Evolutionary conservation across 805 yeast species (phyloP).

Genomic region (Starmerella sp.): DNA sequence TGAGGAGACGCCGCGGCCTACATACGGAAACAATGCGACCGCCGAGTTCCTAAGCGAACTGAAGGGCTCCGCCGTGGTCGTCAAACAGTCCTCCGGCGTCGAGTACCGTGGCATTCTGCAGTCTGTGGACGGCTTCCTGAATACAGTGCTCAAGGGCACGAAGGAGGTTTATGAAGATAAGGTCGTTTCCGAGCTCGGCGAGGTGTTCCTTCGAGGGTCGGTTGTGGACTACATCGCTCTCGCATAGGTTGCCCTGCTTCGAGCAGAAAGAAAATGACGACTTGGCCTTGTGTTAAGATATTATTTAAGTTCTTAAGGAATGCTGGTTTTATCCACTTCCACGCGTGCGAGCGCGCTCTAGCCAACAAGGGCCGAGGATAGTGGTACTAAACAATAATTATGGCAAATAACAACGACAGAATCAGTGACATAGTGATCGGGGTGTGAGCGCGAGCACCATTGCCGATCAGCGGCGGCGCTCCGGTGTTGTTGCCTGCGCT

Average conservation of each 20-base stretch:
- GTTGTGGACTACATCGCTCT: slow-evolving; percentile 35
- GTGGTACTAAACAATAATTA: no score
- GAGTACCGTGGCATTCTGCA: slow-evolving; percentile 68
- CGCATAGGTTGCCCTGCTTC: slow-evolving; percentile 12
- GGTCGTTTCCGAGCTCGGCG: slow-evolving; percentile 48
- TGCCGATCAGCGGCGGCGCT: background rate
- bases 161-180: slow-evolving; percentile 49
- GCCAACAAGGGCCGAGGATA: no score
- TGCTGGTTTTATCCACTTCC: no score
- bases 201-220: slow-evolving; percentile 79
- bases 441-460: background rate
- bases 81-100: slow-evolving; percentile 77
- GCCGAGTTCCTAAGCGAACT: slow-evolving; percentile 56
- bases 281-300: no score
- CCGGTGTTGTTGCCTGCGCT: background rate
- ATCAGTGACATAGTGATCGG: background rate
- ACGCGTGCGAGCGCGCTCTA: no score
- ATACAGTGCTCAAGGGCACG: slow-evolving; percentile 72
- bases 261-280: background rate
- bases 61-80: slow-evolving; percentile 68
- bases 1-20: background rate
- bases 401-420: background rate
- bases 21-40: slow-evolving; percentile 23
- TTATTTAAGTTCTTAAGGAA: no score
- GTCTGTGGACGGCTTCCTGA: slow-evolving; percentile 95